Percentiles rank a stretch among this genome's conserved stretches.
phyloP scores from a whole-genome alignment of 2,329 filamentous ascomycete genomes.

The Gaeumannomyces tritici region DNA sequence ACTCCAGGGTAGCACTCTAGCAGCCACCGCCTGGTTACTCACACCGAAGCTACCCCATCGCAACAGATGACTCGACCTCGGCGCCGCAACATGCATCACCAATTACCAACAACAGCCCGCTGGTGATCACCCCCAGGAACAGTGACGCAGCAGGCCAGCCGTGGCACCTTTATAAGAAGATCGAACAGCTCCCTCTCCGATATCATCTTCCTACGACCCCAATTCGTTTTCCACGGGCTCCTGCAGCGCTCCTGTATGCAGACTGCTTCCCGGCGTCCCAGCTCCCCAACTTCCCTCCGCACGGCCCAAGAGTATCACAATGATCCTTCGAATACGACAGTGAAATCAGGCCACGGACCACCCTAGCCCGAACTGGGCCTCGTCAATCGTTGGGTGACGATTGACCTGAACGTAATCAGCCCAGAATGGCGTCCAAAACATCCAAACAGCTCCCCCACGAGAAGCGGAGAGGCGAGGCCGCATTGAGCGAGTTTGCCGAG shows the following conservation, averaged over 20 bases:
- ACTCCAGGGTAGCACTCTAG: not conserved
- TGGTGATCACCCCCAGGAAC: not conserved
- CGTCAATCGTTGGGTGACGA: not conserved
- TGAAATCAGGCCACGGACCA: conserved; percentile 5
- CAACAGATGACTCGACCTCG: not conserved
- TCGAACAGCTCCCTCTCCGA: not conserved
- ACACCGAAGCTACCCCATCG: not conserved
- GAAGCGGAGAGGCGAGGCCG: conserved; percentile 77
- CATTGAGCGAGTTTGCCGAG: conserved; percentile 92
- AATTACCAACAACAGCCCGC: too few species aligned
- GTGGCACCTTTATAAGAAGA: not conserved
- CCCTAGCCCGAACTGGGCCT: not conserved
- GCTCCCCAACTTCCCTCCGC: not conserved
- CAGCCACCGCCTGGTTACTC: not conserved
- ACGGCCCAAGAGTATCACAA: conserved; percentile 7
- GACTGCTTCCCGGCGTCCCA: too few species aligned
- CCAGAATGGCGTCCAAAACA: conserved; percentile 42
- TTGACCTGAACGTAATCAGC: too few species aligned
- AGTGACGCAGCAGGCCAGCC: not conserved
- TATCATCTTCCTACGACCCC: not conserved
- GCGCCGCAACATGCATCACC: not conserved
- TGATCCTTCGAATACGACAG: conserved; percentile 20
- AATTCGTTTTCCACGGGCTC: not conserved
- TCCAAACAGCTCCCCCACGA: conserved; percentile 63
- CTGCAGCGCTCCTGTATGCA: too few species aligned